Conservation (phyloP, 2,329 filamentous ascomycete species). For the Arachnopeziza araneosa region DNA sequence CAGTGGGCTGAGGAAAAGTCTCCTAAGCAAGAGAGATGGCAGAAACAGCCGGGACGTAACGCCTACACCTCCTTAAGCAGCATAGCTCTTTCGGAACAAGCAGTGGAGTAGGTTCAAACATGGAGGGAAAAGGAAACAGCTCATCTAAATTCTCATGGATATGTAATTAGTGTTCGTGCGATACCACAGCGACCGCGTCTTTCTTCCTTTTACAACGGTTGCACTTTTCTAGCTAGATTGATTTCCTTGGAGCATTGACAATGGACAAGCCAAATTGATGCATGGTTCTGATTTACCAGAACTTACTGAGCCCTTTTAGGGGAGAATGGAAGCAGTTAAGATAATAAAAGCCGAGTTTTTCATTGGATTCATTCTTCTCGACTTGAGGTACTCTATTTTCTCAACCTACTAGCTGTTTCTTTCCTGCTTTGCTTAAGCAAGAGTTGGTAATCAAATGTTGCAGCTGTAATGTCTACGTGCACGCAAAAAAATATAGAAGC, state of each 20-base stretch:
- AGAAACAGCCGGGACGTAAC: slow-evolving; percentile 39
- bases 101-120: neutral
- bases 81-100: neutral
- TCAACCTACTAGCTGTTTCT: no score
- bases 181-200: neutral
- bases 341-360: neutral
- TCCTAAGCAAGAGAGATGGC: slow-evolving; percentile 45
- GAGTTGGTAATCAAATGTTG: no score
- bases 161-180: neutral
- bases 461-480: no score
- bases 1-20: slow-evolving; percentile 43
- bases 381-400: no score
- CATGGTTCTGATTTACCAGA: neutral
- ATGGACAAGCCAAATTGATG: neutral
- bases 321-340: neutral
- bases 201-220: neutral
- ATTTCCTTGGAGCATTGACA: neutral
- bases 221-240: neutral
- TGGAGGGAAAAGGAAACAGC: neutral
- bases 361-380: neutral
- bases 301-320: neutral
- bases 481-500: no score
- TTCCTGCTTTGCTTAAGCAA: no score
- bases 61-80: slow-evolving; percentile 20
- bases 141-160: neutral